Percentiles rank a stretch among this genome's conserved stretches.
Evolutionary conservation across 108 stramenopile species (phyloP).

Genomic region (Aurantiochytrium sp.): DNA sequence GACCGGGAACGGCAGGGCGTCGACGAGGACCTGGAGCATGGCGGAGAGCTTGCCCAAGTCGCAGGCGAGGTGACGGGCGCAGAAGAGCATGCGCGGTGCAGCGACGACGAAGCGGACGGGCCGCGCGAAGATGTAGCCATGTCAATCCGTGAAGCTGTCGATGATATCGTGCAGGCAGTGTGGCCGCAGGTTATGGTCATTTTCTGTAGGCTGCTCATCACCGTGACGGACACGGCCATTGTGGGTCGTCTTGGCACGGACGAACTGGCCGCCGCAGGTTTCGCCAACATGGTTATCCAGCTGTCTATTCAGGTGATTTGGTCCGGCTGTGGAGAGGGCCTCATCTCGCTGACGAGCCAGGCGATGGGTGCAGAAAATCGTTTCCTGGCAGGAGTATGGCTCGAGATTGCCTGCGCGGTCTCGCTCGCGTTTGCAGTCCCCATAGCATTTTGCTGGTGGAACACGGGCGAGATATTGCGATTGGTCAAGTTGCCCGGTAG

Average conservation of each 20-base stretch:
- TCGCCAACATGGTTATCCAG: background rate
- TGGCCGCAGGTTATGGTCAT: background rate
- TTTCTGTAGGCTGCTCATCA: background rate
- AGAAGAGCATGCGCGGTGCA: no score
- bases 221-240: background rate
- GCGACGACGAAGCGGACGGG: no score
- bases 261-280: background rate
- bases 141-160: background rate
- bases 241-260: background rate
- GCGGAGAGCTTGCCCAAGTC: no score
- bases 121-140: background rate
- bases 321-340: background rate
- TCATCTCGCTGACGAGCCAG: conserved; percentile 1
- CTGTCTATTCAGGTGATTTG: background rate
- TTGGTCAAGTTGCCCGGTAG: background rate
- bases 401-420: background rate
- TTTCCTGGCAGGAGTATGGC: background rate
- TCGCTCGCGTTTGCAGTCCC: background rate
- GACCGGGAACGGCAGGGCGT: no score
- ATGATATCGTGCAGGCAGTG: background rate
- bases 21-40: no score
- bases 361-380: background rate
- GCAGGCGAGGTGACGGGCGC: no score
- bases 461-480: background rate
- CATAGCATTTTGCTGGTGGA: background rate